A percentile compares a stretch with the other conserved stretches of the same genome.
phyloP scores from a whole-genome alignment of 164 flowering plant species.

The Houttuynia cordata region DNA sequence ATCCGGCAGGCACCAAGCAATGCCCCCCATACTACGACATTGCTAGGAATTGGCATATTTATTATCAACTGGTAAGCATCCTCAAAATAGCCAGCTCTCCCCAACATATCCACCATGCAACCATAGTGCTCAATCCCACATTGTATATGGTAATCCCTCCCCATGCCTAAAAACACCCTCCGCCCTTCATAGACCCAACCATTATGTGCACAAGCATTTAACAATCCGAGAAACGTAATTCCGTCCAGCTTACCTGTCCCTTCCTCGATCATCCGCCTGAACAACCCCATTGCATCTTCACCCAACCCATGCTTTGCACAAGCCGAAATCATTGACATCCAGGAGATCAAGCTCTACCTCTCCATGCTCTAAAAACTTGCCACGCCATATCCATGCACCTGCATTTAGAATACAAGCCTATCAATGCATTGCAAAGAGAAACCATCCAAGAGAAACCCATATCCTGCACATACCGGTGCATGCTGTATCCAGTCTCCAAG shows the following conservation, averaged over 20 bases:
- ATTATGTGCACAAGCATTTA: slow-evolving; percentile 19
- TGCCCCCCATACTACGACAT: slow-evolving; percentile 25
- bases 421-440: slow-evolving; percentile 33
- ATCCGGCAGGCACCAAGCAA: slow-evolving; percentile 25
- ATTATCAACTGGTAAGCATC: slow-evolving; percentile 20
- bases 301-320: slow-evolving; percentile 19
- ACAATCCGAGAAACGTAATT: slow-evolving; percentile 18
- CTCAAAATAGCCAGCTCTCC: slow-evolving; percentile 19
- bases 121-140: slow-evolving; percentile 26
- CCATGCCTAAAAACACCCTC: slow-evolving; percentile 15
- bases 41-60: slow-evolving; percentile 22
- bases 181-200: slow-evolving; percentile 21
- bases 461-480: slow-evolving; percentile 18
- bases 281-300: slow-evolving; percentile 16
- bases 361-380: slow-evolving; percentile 28
- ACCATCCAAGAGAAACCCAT: slow-evolving; percentile 39
- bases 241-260: slow-evolving; percentile 16
- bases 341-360: slow-evolving; percentile 22
- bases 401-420: slow-evolving; percentile 41
- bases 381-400: slow-evolving; percentile 29
- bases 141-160: slow-evolving; percentile 10
- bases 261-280: slow-evolving; percentile 8
- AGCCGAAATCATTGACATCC: slow-evolving; percentile 28
- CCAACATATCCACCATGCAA: slow-evolving; percentile 26
- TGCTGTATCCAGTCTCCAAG: slow-evolving; percentile 13